These are phyloP conservation scores for Triglochin maritima DNA, from an alignment of 106 monocot genomes.

Conservation along the genomic window DNA sequence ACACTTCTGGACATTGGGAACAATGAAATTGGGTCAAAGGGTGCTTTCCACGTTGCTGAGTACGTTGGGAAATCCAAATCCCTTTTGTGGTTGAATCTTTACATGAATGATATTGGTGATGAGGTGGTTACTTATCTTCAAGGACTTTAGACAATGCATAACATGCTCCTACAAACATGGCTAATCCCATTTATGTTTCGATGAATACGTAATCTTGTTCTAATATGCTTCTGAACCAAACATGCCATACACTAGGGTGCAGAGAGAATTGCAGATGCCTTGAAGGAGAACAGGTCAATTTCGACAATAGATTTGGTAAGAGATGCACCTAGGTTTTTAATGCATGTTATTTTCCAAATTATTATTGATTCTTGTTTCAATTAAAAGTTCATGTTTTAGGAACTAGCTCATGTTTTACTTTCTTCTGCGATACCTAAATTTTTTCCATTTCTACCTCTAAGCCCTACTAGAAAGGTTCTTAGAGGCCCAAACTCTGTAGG, in stretches of 20 bases:
- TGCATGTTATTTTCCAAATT: not conserved
- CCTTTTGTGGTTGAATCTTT: slow-evolving; percentile 88
- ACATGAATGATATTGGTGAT: slow-evolving; percentile 97
- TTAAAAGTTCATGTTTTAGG: too few relatives aligned
- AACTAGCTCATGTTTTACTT: too few relatives aligned
- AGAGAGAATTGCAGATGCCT: slow-evolving; percentile 80
- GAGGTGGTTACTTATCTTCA: slow-evolving; percentile 36
- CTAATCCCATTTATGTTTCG: too few relatives aligned
- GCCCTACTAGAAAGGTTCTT: too few relatives aligned
- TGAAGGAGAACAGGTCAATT: slow-evolving; percentile 81
- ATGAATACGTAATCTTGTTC: too few relatives aligned
- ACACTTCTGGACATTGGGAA: slow-evolving; percentile 89
- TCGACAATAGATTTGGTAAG: slow-evolving; percentile 88
- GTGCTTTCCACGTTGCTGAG: slow-evolving; percentile 86
- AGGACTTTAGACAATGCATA: too few relatives aligned
- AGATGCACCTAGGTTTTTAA: not conserved
- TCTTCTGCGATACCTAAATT: not conserved
- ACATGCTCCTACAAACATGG: too few relatives aligned
- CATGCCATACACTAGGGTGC: slow-evolving; percentile 44
- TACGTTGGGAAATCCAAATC: slow-evolving; percentile 74
- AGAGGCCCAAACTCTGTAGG: too few relatives aligned
- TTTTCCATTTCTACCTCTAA: not conserved
- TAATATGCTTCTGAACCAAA: too few relatives aligned
- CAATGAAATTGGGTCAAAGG: slow-evolving; percentile 87
- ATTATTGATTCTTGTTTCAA: not conserved